Base-by-base conservation (phyloP, 805 yeast genomes). In the Saccharomycopsis lassenensis region DNA sequence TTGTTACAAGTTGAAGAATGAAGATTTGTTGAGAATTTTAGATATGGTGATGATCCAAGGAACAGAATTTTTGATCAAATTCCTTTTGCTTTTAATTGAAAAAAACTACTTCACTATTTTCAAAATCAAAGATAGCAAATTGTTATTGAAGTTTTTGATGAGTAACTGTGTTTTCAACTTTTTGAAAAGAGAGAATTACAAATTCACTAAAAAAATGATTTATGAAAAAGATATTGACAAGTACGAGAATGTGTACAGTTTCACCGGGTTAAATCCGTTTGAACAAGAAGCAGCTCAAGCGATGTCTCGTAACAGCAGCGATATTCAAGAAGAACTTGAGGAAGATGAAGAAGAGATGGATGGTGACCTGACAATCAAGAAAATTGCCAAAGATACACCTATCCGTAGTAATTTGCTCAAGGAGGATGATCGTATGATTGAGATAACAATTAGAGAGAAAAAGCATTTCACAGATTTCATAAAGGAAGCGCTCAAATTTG, bases 41-140 rank as follows among this genome's bases (percentile, higher is more conserved):
- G 46, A 43, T 25, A 37, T 40, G 42, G 40, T 37, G 17, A 24
- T 43, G 18, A 27, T 43, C 19, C 40, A 43, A 35, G 46, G 46
- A 4, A 33, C 35, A n/a, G 46, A 43, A 30, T 43, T 37, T 32
- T 31, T 43, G 17, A 25, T 43, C 20, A 40, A 43, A 23, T 37
- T 43, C 23, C 20, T 43, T 14, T 28, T 43, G 15, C 35, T 43
- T 17, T 31, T 43, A 5, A 25, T 43, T 24, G 40, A 43, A 29
- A 43, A 43, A 15, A 43, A 43, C 24, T 43, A 43, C 24, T 40
- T 40, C 30, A 31, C 30, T n/a, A 43, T 43, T 19, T 40, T 43
- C 27, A 37, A 40, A 24, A 31, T 43, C 10, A 29, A 30, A 26
- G 25, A 41, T 24, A 39, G 29, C 17, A 24, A 39, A 24, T 35